Evolutionary conservation across 768 basidiomycete genomes (phyloP).

Genomic region (Hortiboletus flavorubellus): DNA sequence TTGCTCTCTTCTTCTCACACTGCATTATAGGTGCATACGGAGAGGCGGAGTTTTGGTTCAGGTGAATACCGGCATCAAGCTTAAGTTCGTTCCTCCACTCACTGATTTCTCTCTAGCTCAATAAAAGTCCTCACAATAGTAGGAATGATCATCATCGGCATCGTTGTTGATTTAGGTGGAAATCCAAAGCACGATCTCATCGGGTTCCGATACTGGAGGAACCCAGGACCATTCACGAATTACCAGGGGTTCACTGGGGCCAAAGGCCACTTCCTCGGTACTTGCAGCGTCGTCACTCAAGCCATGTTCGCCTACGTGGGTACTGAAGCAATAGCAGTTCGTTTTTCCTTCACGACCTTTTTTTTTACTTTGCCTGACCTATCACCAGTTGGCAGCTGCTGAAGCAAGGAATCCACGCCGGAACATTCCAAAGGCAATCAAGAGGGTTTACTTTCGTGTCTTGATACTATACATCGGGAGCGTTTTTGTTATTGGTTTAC

Average conservation of each 20-base stretch:
- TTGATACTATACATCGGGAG: not conserved
- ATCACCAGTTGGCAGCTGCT: not conserved
- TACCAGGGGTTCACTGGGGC: not conserved
- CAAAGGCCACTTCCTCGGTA: not conserved
- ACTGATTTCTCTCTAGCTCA: too few species aligned
- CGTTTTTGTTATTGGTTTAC: not conserved
- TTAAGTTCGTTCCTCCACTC: too few species aligned
- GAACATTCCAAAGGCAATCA: not conserved
- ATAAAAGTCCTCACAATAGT: too few species aligned
- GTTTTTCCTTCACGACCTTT: not conserved
- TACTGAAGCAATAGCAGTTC: not conserved
- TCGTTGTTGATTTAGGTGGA: too few species aligned
- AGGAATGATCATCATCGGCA: too few species aligned
- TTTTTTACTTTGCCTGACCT: not conserved
- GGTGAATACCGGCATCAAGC: too few species aligned
- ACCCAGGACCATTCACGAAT: conserved; percentile 13
- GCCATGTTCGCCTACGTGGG: not conserved
- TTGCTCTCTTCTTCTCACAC: too few species aligned
- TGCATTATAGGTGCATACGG: too few species aligned
- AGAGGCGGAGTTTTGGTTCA: too few species aligned
- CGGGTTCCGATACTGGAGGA: conserved; percentile 39
- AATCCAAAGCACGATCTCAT: too few species aligned
- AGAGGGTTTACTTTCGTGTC: not conserved
- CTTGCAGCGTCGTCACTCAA: not conserved
- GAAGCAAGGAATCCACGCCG: not conserved